phyloP scores from a whole-genome alignment of 441 rosid species.

The Viola pubescens region DNA sequence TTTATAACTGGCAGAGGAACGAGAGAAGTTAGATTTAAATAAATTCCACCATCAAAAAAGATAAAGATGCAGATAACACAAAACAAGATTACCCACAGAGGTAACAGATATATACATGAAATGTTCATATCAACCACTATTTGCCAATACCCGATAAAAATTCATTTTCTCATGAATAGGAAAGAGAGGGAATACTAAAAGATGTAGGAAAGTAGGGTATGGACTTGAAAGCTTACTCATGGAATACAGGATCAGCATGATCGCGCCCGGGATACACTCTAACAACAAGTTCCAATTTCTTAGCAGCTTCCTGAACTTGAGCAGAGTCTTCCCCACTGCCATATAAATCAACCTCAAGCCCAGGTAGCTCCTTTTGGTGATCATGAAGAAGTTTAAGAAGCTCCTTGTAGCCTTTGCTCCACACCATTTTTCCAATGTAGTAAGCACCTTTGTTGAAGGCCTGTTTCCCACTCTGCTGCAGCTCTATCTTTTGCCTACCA shows the following conservation, averaged over 20 bases:
- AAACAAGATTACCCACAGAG: no score
- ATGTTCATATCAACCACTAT: no score
- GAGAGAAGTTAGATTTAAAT: not conserved
- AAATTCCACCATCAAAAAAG: not conserved
- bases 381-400: conserved; percentile 60
- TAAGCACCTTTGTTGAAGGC: conserved; percentile 66
- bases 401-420: conserved; percentile 96
- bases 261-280: conserved; percentile 80
- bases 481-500: conserved; percentile 59
- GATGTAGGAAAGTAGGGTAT: not conserved
- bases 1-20: conserved; percentile 42
- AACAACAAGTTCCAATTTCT: conserved; percentile 46
- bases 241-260: conserved; percentile 81
- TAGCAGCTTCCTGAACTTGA: conserved; percentile 54
- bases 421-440: conserved; percentile 91
- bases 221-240: conserved; percentile 51
- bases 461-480: conserved; percentile 40
- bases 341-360: conserved; percentile 72
- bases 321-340: conserved; percentile 89
- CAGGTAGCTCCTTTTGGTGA: conserved; percentile 64
- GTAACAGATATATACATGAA: no score
- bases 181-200: no score
- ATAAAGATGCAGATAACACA: no score
- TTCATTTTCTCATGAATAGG: no score
- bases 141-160: no score